Evolutionary conservation across 805 yeast genomes (phyloP).

Genomic region (Spathaspora girioi): DNA sequence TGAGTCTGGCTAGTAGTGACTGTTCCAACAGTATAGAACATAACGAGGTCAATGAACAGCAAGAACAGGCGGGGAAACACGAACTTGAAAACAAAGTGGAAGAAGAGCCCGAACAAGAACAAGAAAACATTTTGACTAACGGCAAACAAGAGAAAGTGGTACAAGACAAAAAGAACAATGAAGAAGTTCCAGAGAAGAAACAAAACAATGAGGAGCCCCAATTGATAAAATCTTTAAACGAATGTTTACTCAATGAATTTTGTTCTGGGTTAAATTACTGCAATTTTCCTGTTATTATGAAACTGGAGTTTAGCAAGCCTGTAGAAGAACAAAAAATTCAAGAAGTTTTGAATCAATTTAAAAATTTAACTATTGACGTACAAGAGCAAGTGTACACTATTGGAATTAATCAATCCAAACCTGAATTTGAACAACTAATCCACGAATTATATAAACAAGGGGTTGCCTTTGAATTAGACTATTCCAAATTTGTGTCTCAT

Average conservation of each 20-base stretch:
- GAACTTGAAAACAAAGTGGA: background rate
- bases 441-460: conserved; percentile 3
- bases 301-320: background rate
- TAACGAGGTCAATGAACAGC: background rate
- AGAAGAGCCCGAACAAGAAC: background rate
- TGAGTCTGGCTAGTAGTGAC: conserved; percentile 6
- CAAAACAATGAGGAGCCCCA: background rate
- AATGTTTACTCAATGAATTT: conserved; percentile 3
- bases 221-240: conserved; percentile 6
- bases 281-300: conserved; percentile 8
- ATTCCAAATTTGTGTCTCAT: conserved; percentile 37
- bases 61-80: background rate
- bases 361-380: background rate
- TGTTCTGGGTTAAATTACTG: conserved; percentile 3
- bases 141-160: background rate
- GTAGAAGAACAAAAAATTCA: background rate
- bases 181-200: no score
- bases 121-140: no score
- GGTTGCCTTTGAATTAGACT: conserved; percentile 16
- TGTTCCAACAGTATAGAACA: background rate
- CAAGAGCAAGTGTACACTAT: background rate
- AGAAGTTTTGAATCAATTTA: background rate
- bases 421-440: conserved; percentile 7
- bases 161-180: no score
- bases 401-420: conserved; percentile 2